Conservation (phyloP, 2,329 filamentous ascomycete species). For the Diaporthe sp. region DNA sequence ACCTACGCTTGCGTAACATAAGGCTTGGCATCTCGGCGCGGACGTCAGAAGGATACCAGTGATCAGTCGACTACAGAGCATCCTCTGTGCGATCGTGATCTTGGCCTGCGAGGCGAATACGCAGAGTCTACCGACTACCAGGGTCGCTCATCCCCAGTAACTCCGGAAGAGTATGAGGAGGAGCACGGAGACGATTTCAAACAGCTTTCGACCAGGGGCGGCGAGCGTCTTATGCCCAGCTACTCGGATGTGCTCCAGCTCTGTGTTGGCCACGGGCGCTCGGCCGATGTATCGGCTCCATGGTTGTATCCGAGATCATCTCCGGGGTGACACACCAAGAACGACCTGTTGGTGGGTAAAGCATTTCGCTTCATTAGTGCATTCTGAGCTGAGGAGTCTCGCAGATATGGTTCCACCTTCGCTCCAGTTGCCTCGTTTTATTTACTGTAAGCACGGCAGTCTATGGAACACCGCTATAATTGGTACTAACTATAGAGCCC, state of each 20-base stretch:
- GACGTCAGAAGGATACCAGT: not conserved
- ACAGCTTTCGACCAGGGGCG: not conserved
- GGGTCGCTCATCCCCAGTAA: too few species aligned
- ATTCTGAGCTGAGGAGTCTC: not conserved
- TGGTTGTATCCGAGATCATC: not conserved
- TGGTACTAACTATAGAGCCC: too few species aligned
- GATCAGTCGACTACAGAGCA: not conserved
- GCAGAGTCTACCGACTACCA: too few species aligned
- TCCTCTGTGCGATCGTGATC: not conserved
- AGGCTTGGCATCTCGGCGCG: not conserved
- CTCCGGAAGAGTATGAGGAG: not conserved
- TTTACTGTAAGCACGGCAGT: too few species aligned
- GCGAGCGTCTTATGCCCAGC: not conserved
- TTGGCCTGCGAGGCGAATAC: not conserved
- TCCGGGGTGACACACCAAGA: not conserved
- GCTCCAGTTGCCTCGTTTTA: too few species aligned
- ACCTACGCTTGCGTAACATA: not conserved
- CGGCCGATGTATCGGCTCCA: not conserved
- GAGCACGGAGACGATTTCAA: fast-evolving
- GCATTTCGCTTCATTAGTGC: not conserved
- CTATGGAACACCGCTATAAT: too few species aligned
- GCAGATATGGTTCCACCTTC: not conserved
- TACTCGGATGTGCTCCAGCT: too few species aligned
- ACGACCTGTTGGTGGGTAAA: too few species aligned
- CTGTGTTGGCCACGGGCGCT: too few species aligned